Base-by-base conservation (phyloP, 257 asterid species). In the Solanum okadae region DNA sequence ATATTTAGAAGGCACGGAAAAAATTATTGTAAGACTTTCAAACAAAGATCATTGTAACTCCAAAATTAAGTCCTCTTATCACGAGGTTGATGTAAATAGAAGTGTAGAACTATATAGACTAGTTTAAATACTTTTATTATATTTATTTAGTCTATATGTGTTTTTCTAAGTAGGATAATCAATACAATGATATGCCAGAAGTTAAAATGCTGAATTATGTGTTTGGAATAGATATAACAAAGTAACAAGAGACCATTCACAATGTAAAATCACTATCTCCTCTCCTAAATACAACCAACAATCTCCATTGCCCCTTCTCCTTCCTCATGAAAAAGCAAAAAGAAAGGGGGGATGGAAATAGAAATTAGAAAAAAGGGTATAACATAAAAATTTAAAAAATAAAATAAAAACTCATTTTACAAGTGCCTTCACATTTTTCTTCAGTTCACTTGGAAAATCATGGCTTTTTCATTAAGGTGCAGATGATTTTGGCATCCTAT, bases 401-500 rank as follows among this genome's bases (percentile, higher is more conserved):
- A 33, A 27, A 29, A 68, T 20, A 75, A 77, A 25, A 79, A 27
- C 14, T 79, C 83, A 37, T n/a, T 9, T 75, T 33, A 33, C 25
- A 72, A 18, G 27, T 33, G 33, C 83, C 52, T 76, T 76, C 59
- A 76, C 34, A 79, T 79, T 44, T 79, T 23, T 44, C 65, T 29
- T 77, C 85, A 25, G 37, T 78, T 78, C 65, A 42, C 5, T 79
- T 79, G 84, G 83, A 77, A 29, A 71, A 71, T 33, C 10, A 8
- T 33, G 14, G 3, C 46, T 8, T 71, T 33, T 72, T 34, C 27
- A 34, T 73, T 72, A 81, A 29, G 42, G 11, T 81, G 6, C 40
- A 46, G 29, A 77, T 59, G 52, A 89, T 89, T 87, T 91, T 61
- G 93, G 95, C 89, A 94, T 72, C 87, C 98, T 90, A 31, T 77